Base-by-base conservation (phyloP, 2,329 filamentous ascomycete species). In the Pyrenophora tritici-repentis region DNA sequence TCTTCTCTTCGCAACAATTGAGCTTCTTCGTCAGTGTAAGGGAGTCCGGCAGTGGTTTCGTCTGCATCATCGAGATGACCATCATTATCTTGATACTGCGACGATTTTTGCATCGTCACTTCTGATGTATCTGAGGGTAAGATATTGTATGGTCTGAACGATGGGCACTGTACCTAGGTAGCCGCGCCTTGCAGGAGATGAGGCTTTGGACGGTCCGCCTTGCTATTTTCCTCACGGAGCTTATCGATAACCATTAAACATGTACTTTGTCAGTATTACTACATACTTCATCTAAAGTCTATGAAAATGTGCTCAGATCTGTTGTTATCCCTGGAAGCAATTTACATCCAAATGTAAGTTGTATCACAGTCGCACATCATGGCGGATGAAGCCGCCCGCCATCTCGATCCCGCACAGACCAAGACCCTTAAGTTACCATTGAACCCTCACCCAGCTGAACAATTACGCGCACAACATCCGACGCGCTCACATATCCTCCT, bases 11-110 rank as follows among this genome's bases (percentile, higher is more conserved):
- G 44, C 6, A 72, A 54, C 35, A 68, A 52, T 37, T 61, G 64
- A 17, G 63, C 68, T 46, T 70, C 68, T 49, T 71, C 69, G 33
- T 71, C 64, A 8, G 49, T 41, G 20, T 62, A 46, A 22, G 36
- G 18, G 16, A 31, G 46, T 7, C 49, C 47, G 8, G 32, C 35
- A 48, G 48, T 18, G 22, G 45, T 36, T 31, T 61, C 46, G 44
- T 54, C 24, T 22, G 37, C 14, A 16, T 54, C 58, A 35, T 57
- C 43, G 26, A 42, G 18, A 31, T 36, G 17, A 17, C 26, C 20
- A 12, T 44, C 45, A 31, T 9, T 33, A 12, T 14, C 20, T 14
- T 38, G 26, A 18, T 46, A 33, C 4, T 37, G 33, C n/a, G 37
- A 24, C 39, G 43, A 42, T 12, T 31, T 10, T 26, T 14, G 31